phyloP scores from a whole-genome alignment of 2,329 filamentous ascomycete genomes.

The Blastomyces gilchristii region DNA sequence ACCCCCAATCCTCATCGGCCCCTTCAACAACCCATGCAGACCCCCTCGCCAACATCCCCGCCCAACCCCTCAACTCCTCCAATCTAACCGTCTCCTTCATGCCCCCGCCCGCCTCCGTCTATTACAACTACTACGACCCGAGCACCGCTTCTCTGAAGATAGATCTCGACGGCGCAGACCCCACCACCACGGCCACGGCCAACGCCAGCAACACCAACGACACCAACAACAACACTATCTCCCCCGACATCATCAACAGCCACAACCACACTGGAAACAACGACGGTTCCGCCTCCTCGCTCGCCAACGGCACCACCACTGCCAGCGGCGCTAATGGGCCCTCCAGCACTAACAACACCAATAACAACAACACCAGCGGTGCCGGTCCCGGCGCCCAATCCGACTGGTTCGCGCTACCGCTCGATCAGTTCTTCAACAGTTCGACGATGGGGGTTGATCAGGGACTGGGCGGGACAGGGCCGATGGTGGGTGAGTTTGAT shows the following conservation, averaged over 20 bases:
- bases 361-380: not conserved
- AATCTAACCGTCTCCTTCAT: constrained; percentile 39
- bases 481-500: constrained; percentile 48
- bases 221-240: constrained; percentile 13
- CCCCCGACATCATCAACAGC: constrained; percentile 22
- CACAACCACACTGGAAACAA: not conserved
- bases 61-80: constrained; percentile 36
- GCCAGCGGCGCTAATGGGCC: not conserved
- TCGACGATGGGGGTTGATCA: constrained; percentile 38
- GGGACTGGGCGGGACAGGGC: constrained; percentile 50
- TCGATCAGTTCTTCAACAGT: constrained; percentile 49
- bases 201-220: constrained; percentile 19
- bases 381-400: constrained; percentile 19
- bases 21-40: constrained; percentile 18
- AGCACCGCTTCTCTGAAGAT: constrained; percentile 25
- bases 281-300: not conserved
- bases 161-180: constrained; percentile 21
- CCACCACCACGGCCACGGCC: constrained; percentile 19
- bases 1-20: not conserved
- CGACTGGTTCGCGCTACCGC: constrained; percentile 53
- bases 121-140: constrained; percentile 36
- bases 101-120: constrained; percentile 38
- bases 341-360: too few species aligned
- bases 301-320: constrained; percentile 1
- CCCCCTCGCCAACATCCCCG: constrained; percentile 35